Conservation (phyloP, 208 protist genomes). For the Trypanosoma caninum region DNA sequence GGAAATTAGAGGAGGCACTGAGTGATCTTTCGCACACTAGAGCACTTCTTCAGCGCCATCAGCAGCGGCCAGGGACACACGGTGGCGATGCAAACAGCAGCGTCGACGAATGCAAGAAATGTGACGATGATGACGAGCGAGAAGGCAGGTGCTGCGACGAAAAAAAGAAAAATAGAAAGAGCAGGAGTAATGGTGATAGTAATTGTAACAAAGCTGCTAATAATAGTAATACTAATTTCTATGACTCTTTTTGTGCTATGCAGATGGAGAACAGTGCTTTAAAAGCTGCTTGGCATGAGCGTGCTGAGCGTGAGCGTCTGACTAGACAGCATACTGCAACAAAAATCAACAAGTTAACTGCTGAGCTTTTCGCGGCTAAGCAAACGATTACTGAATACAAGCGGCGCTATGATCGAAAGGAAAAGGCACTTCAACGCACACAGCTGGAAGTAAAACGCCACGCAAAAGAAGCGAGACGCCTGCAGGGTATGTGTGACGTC, state of each 20-base stretch:
- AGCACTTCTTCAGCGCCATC: constrained; percentile 4
- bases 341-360: constrained; percentile 1
- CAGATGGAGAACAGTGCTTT: constrained; percentile 12
- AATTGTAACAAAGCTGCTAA: too few species aligned
- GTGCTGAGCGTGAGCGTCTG: constrained; percentile 18
- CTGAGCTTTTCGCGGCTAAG: background rate
- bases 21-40: constrained; percentile 14
- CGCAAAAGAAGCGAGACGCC: constrained; percentile 1
- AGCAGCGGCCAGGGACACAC: constrained; percentile 19
- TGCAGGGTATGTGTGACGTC: constrained; percentile 1
- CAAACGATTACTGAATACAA: background rate
- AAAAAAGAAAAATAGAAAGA: constrained; percentile 7
- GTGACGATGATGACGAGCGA: background rate
- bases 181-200: background rate
- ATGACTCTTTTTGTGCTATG: constrained; percentile 9
- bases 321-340: constrained; percentile 4
- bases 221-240: too few species aligned
- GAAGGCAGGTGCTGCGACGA: too few species aligned
- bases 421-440: constrained; percentile 7
- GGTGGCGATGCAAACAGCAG: background rate
- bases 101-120: background rate
- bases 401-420: background rate
- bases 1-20: constrained; percentile 23
- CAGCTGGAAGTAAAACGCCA: constrained; percentile 7
- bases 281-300: constrained; percentile 18